phyloP scores from a whole-genome alignment of 2,329 filamentous ascomycete species.

The Clarireedia homoeocarpa region DNA sequence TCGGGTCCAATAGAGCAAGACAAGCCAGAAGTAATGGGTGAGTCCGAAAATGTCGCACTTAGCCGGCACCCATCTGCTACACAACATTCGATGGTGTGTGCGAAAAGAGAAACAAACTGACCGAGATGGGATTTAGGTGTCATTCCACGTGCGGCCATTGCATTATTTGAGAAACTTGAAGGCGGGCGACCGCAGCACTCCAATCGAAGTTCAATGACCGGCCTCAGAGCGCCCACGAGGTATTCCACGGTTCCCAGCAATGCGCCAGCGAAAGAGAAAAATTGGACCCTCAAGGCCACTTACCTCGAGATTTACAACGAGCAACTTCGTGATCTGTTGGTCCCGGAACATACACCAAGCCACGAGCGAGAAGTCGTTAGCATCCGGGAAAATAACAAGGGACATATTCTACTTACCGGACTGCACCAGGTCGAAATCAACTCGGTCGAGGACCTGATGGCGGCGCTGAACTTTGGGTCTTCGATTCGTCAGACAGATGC shows the following conservation, averaged over 20 bases:
- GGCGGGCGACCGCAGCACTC: slow-evolving; percentile 35
- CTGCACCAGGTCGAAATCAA: slow-evolving; percentile 83
- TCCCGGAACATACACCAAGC: slow-evolving; percentile 63
- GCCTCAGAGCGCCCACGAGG: slow-evolving; percentile 70
- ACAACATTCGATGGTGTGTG: not conserved
- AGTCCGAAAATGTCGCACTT: slow-evolving; percentile 30
- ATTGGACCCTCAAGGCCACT: slow-evolving; percentile 87
- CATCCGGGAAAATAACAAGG: slow-evolving; percentile 90
- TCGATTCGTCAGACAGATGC: slow-evolving; percentile 93
- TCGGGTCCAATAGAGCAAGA: slow-evolving; percentile 74
- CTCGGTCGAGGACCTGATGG: slow-evolving; percentile 84
- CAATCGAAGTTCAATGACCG: slow-evolving; percentile 63
- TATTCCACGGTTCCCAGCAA: slow-evolving; percentile 50
- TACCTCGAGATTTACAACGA: slow-evolving; percentile 99
- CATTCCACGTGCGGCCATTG: slow-evolving; percentile 82
- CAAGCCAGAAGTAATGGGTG: slow-evolving; percentile 69
- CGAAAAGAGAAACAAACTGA: slow-evolving; percentile 5
- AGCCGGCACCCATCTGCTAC: slow-evolving; percentile 3
- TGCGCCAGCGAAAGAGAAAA: slow-evolving; percentile 48
- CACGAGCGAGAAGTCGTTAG: slow-evolving; percentile 72
- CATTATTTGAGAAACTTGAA: slow-evolving; percentile 82
- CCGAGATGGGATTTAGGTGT: slow-evolving; percentile 53
- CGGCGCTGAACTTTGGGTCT: slow-evolving; percentile 85
- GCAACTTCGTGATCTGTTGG: slow-evolving; percentile 79
- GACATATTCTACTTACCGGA: slow-evolving; percentile 88